Base-by-base conservation (phyloP, 2,329 filamentous ascomycete species). In the Aspergillus japonicus region DNA sequence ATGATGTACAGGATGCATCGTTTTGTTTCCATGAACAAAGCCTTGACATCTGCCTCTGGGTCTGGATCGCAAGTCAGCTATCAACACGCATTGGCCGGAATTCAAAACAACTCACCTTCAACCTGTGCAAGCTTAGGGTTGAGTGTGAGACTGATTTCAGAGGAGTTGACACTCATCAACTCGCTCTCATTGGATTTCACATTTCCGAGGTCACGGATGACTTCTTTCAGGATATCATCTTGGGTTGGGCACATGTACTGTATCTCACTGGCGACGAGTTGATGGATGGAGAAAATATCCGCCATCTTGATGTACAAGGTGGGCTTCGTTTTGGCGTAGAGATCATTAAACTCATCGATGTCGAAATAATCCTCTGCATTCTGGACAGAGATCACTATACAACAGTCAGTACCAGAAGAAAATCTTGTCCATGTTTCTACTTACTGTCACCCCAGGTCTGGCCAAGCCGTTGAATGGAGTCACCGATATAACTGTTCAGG, bases 291-390 rank as follows among this genome's bases (percentile, higher is more conserved):
- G 74, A 99, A 98, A 59, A 99, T 93, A 74, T 99, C 95, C 16
- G 90, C 86, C 86, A 99, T 94, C 80, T 99, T 99, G 81, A 99
- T 96, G 80, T 98, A 99, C n/a, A 99, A 83, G 0, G 94, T 98
- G 6, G 95, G 95, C 77, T 96, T 96, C 64, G 92, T 95, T 75
- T 96, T 93, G 58, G 94, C 91, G 73, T 98, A 98, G 6, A 99
- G 84, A 71, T 99, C 95, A 73, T 97, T 98, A 85, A 95, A 99
- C 74, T 98, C 95, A 73, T 99, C 95, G 73, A 99, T 97, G 75
- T 98, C 93, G 72, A 98, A 99, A 24, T 95, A 95, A 55, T 87
- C 84, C 76, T 99, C 95, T 0, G 92, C 91, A 68, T 95, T 89
- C 14, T 90, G 87, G 12, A 98, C 90, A 12, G 89, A 86, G 66